Evolutionary conservation across 106 monocot species (phyloP), one percentile per base, ranked within the genome.

Genomic region (Acorus gramineus): DNA sequence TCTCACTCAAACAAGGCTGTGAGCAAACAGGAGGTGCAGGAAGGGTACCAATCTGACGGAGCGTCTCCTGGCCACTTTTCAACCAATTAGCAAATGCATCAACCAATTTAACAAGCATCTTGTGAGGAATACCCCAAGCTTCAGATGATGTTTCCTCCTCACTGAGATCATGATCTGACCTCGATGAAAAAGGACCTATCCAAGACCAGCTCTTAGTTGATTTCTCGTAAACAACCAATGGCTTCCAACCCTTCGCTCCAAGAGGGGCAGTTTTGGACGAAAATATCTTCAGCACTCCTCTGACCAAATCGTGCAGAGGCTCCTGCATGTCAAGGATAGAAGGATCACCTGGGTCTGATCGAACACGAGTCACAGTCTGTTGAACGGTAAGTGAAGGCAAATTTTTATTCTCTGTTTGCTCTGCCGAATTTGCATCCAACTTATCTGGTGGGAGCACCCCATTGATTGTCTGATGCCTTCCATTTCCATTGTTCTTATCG

Each of bases 51-150:
- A 98, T 91, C 69, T 98, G 85, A 56, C 85, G 85, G 59, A 98
- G 91, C 28, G 81, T 91, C 69, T 91, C 96, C 60, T 91, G 96
- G 11, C 91, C 85, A 71, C 68, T 78, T 70, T 98, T 98, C 11
- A 91, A 67, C 96, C 96, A 98, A 71, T 88, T 98, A 43, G 96
- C 91, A 78, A 98, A 98, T 49, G 96, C 77, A 77, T 98, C 96
- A 59, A 98, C 96, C 68, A 98, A 74, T 65, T 91, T 98, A 28
- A 91, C 96, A 63, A 98, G 80, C 82, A 85, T 88, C 68, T 98
- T 98, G 62, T 98, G 85, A 3, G 96, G 91, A 66, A 98, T 75
- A 61, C 79, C 78, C 96, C 96, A 98, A 54, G 91, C 83, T 54
- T 98, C 96, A 7, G 91, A 47, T 61, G 91, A 91, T 57, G 82